A percentile compares a stretch with the other conserved stretches of the same genome.
phyloP scores from a whole-genome alignment of 1,139 yeast genomes.

The Pichia sp. region DNA sequence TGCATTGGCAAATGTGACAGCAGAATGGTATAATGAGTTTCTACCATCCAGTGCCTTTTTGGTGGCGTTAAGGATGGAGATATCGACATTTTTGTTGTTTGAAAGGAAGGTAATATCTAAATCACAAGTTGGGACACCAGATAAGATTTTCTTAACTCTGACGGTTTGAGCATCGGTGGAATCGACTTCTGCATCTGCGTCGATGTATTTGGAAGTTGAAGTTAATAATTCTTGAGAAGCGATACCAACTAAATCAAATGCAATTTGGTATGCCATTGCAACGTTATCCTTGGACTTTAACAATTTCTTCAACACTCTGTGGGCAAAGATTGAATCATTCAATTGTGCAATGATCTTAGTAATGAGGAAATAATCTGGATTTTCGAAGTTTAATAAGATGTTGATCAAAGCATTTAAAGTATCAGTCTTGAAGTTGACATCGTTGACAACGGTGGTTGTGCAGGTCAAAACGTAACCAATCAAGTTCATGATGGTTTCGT shows the following conservation, averaged over 20 bases:
- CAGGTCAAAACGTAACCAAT: slow-evolving; percentile 78
- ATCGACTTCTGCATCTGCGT: slow-evolving; percentile 42
- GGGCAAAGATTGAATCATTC: slow-evolving; percentile 72
- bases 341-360: slow-evolving; percentile 88
- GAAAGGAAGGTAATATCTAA: slow-evolving; percentile 84
- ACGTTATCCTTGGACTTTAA: slow-evolving; percentile 41
- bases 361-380: slow-evolving; percentile 74
- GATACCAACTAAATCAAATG: slow-evolving; percentile 88
- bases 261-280: slow-evolving; percentile 84
- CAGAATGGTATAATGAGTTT: slow-evolving; percentile 92
- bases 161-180: slow-evolving; percentile 34
- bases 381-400: slow-evolving; percentile 54
- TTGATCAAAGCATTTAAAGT: slow-evolving; percentile 64
- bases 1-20: slow-evolving; percentile 93
- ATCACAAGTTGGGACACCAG: slow-evolving; percentile 96
- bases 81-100: slow-evolving; percentile 86
- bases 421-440: slow-evolving; percentile 61
- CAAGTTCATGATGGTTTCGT: slow-evolving; percentile 52
- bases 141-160: slow-evolving; percentile 65
- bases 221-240: slow-evolving; percentile 92
- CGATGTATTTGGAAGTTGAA: slow-evolving; percentile 49
- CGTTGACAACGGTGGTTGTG: slow-evolving; percentile 58
- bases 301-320: slow-evolving; percentile 62
- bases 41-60: slow-evolving; percentile 86
- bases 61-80: slow-evolving; percentile 76